Percentiles rank a stretch among this genome's conserved stretches.
These are phyloP conservation scores for Lipomyces chichibuensis DNA, from an alignment of 805 yeast species.

Conservation along the genomic window DNA sequence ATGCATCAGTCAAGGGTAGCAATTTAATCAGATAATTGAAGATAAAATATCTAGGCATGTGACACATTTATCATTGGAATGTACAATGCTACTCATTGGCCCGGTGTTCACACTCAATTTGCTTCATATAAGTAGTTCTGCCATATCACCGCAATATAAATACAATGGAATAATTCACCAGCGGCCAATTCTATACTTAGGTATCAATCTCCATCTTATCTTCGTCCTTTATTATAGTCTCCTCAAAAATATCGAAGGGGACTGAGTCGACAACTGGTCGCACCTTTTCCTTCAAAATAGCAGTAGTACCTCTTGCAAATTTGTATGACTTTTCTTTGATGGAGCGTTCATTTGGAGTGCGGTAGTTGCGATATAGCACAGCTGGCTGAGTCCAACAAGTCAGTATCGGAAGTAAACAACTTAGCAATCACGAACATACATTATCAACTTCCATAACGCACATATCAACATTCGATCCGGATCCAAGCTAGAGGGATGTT, in stretches of 20 bases:
- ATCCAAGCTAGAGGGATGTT: conserved; percentile 59
- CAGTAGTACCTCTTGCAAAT: conserved; percentile 94
- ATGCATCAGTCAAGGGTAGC: too few relatives aligned
- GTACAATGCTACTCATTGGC: too few relatives aligned
- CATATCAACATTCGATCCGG: conserved; percentile 96
- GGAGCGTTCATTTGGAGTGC: conserved; percentile 87
- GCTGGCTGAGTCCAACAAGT: conserved; percentile 51
- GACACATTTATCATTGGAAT: too few relatives aligned
- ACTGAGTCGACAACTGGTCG: conserved; percentile 66
- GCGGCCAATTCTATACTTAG: conserved; percentile 1
- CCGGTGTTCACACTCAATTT: too few relatives aligned
- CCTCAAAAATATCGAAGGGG: conserved; percentile 30
- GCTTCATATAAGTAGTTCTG: too few relatives aligned
- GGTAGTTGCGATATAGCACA: conserved; percentile 77
- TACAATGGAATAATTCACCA: neutral
- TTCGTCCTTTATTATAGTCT: conserved; percentile 26
- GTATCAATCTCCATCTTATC: conserved; percentile 33
- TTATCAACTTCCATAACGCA: conserved; percentile 95
- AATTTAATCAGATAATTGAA: too few relatives aligned
- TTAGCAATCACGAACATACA: conserved; percentile 47
- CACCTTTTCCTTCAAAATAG: conserved; percentile 69
- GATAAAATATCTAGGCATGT: too few relatives aligned
- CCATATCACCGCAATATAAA: neutral
- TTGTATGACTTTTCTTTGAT: conserved; percentile 80
- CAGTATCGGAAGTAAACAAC: neutral